Evolutionary conservation across 139 green algal genomes (phyloP).

Genomic region (Astrephomene gubernaculifera): DNA sequence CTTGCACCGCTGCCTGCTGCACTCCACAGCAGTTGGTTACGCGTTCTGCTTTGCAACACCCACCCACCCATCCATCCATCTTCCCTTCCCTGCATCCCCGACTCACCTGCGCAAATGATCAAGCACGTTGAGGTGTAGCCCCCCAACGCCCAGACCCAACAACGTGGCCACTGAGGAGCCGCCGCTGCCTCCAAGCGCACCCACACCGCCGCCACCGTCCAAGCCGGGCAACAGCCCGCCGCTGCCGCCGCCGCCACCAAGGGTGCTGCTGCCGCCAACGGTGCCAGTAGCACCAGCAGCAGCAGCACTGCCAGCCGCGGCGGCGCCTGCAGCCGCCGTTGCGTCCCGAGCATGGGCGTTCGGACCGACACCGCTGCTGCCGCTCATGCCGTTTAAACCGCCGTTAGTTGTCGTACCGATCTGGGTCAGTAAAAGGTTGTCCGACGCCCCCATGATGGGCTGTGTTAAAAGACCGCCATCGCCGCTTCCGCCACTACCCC

Average conservation of each 20-base stretch:
- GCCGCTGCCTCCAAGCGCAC: neutral
- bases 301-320: neutral
- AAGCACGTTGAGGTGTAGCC: neutral
- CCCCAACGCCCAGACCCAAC: conserved; percentile 2
- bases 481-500: too few species aligned
- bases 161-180: conserved; percentile 7
- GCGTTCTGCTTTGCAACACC: too few species aligned
- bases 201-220: neutral
- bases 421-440: too few species aligned
- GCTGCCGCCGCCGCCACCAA: neutral
- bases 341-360: neutral
- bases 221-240: neutral
- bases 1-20: too few species aligned
- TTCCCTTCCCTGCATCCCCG: neutral
- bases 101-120: conserved; percentile 11
- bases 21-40: too few species aligned
- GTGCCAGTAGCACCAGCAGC: neutral
- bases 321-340: neutral
- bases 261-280: neutral
- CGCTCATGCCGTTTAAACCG: too few species aligned
- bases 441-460: too few species aligned
- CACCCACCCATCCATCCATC: neutral
- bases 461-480: too few species aligned
- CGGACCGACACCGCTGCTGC: too few species aligned
- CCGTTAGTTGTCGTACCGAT: too few species aligned